These are phyloP conservation scores for Pestalotiopsis fici DNA, from an alignment of 2,329 filamentous ascomycete genomes.

Conservation along the genomic window DNA sequence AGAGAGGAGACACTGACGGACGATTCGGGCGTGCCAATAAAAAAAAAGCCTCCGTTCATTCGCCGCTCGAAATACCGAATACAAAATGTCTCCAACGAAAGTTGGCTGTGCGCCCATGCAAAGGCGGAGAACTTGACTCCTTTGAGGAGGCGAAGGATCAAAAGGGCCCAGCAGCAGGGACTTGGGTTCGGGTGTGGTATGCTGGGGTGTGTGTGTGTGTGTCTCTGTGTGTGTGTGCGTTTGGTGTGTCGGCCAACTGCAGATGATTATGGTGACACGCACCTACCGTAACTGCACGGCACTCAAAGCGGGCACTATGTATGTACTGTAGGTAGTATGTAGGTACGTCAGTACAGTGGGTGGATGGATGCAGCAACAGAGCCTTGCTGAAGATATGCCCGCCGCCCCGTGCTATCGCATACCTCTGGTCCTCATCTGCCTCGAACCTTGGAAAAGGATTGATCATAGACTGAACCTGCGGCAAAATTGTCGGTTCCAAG, in stretches of 20 bases:
- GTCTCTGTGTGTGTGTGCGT: not conserved
- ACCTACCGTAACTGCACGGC: not conserved
- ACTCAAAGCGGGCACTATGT: not conserved
- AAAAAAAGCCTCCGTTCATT: not conserved
- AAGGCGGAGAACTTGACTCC: conserved; percentile 1
- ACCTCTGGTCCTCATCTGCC: too few species aligned
- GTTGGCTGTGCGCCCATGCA: not conserved
- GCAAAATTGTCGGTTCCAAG: not conserved
- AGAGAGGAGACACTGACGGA: not conserved
- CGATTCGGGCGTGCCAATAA: not conserved
- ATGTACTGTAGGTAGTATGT: not conserved
- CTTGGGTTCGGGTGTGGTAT: too few species aligned
- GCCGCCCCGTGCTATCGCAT: not conserved
- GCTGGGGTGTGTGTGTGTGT: not conserved
- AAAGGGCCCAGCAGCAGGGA: not conserved
- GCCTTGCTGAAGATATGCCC: not conserved
- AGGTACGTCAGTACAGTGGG: not conserved
- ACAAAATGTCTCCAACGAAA: not conserved
- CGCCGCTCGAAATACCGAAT: not conserved
- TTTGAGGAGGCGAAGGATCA: not conserved
- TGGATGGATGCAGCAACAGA: not conserved
- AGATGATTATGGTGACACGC: not conserved
- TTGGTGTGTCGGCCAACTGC: not conserved
- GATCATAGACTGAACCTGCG: too few species aligned
- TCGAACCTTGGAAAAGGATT: too few species aligned